phyloP scores from a whole-genome alignment of 2,329 filamentous ascomycete genomes.

The Phialemoniopsis sp. region DNA sequence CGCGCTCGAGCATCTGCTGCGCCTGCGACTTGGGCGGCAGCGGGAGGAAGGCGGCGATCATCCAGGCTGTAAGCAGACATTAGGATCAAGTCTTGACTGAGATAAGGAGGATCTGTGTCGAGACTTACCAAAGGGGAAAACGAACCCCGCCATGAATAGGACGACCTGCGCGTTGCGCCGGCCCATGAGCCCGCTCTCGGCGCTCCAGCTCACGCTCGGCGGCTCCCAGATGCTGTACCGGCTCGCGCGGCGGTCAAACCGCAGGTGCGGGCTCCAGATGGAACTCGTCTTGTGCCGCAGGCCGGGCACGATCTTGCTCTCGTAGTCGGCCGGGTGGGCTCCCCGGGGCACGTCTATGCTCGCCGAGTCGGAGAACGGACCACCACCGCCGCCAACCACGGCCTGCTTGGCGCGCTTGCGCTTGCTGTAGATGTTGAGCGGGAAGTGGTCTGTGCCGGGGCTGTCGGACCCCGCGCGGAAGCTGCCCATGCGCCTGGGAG shows the following conservation, averaged over 20 bases:
- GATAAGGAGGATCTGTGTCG: constrained; percentile 1
- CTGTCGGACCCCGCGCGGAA: constrained; percentile 44
- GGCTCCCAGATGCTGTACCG: constrained; percentile 67
- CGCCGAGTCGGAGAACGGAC: constrained; percentile 19
- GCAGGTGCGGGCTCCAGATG: constrained; percentile 72
- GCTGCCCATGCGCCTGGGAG: constrained; percentile 31
- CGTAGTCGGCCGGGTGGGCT: no score
- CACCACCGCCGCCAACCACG: constrained; percentile 12
- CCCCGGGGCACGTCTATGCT: constrained; percentile 38
- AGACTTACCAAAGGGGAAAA: constrained; percentile 66
- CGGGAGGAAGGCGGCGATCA: constrained; percentile 71
- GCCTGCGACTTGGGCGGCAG: constrained; percentile 54
- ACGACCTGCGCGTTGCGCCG: constrained; percentile 71
- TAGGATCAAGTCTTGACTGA: no score
- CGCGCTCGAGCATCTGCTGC: constrained; percentile 45
- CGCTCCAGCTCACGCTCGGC: constrained; percentile 63
- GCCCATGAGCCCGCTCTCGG: constrained; percentile 51
- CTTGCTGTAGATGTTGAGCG: constrained; percentile 38
- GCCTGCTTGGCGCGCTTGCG: constrained; percentile 37
- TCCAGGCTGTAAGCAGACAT: constrained; percentile 65
- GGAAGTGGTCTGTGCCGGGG: constrained; percentile 43
- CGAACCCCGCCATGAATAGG: constrained; percentile 72
- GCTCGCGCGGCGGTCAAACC: constrained; percentile 55
- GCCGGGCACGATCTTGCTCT: constrained; percentile 5
- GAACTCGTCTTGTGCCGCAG: constrained; percentile 49